Evolutionary conservation across 306 rosid genomes (phyloP).

Genomic region (Corylus avellana): DNA sequence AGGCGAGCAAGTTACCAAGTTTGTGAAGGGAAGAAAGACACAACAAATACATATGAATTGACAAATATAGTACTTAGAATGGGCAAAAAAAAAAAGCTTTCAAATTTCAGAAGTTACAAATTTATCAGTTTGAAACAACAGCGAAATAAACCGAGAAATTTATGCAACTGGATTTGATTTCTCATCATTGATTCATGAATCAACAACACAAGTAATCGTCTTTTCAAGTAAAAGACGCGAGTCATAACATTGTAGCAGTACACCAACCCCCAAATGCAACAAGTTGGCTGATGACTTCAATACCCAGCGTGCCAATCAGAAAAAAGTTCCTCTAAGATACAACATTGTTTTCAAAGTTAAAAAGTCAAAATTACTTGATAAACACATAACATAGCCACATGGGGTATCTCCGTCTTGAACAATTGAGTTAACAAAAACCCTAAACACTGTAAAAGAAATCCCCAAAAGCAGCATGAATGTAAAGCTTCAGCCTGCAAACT

Average conservation of each 20-base stretch:
- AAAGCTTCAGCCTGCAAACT: too few relatives aligned
- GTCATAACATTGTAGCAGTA: background rate
- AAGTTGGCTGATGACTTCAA: too few relatives aligned
- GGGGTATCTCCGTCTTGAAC: background rate
- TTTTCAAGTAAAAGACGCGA: background rate
- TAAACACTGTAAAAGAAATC: too few relatives aligned
- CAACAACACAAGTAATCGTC: background rate
- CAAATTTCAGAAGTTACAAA: background rate
- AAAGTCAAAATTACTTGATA: background rate
- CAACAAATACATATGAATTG: background rate
- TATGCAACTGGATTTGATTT: background rate
- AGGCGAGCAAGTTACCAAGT: slow-evolving; percentile 23
- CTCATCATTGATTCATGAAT: background rate
- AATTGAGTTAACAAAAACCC: background rate
- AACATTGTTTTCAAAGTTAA: background rate
- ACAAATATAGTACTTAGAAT: background rate
- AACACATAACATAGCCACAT: background rate
- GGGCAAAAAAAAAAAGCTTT: background rate
- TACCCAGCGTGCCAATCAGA: background rate
- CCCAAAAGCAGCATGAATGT: too few relatives aligned
- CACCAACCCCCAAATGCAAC: background rate
- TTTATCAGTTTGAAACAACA: background rate
- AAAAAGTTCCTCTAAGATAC: background rate
- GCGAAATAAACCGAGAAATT: background rate
- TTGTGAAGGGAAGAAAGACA: slow-evolving; percentile 9